Percentiles rank a stretch among this genome's conserved stretches.
Evolutionary conservation across 257 asterid species (phyloP).

Genomic region (Leonotis leonurus): DNA sequence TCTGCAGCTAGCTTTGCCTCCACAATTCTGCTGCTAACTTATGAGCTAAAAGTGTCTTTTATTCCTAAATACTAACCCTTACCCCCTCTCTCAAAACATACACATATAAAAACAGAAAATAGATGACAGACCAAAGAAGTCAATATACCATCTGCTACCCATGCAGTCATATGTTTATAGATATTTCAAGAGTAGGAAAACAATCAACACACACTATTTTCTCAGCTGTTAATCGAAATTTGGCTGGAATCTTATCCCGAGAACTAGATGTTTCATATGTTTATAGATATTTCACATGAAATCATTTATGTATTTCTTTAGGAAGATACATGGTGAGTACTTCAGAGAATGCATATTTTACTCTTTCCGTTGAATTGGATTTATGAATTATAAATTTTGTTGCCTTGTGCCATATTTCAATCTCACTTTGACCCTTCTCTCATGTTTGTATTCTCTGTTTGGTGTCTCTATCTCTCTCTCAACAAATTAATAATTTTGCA

Average conservation of each 20-base stretch:
- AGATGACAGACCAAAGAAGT: background rate
- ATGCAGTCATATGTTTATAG: background rate
- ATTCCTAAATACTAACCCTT: background rate
- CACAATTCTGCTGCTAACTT: background rate
- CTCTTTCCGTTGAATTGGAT: background rate
- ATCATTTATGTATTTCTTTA: background rate
- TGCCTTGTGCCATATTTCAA: no score
- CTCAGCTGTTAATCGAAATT: background rate
- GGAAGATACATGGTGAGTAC: background rate
- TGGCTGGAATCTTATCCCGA: conserved; percentile 5
- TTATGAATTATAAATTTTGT: no score
- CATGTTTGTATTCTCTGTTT: no score
- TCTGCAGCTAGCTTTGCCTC: background rate
- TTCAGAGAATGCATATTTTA: background rate
- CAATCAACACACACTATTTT: background rate
- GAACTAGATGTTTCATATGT: no score
- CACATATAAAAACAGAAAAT: background rate
- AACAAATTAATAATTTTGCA: no score
- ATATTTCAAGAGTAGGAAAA: no score
- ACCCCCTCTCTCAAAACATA: background rate
- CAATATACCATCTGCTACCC: background rate
- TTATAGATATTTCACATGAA: background rate
- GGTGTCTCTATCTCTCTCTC: no score
- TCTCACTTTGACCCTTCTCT: no score
- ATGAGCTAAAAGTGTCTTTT: background rate